These are phyloP conservation scores for Candida sanyiensis DNA, from an alignment of 805 yeast species.

Conservation along the genomic window DNA sequence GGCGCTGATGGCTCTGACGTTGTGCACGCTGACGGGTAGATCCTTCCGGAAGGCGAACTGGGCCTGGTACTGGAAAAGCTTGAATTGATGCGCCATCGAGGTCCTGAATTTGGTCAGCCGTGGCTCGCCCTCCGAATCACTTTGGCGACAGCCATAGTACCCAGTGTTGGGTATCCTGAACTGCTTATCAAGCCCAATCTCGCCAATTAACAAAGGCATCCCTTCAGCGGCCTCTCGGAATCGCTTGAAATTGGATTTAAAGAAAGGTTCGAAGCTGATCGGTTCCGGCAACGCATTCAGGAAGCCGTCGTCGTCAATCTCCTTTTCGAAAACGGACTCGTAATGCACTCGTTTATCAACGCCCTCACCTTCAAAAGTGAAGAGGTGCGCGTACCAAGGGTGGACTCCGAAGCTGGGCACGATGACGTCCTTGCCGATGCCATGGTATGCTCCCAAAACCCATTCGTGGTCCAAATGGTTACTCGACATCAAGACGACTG, in stretches of 20 bases:
- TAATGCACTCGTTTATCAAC: slow-evolving; percentile 51
- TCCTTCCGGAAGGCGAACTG: slow-evolving; percentile 43
- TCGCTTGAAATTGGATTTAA: slow-evolving; percentile 21
- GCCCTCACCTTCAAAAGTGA: slow-evolving; percentile 27
- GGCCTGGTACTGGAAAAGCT: slow-evolving; percentile 46
- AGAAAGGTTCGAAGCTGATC: slow-evolving; percentile 31
- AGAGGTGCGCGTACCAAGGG: slow-evolving; percentile 85
- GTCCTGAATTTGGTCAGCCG: slow-evolving; percentile 46
- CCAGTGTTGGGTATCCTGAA: slow-evolving; percentile 64
- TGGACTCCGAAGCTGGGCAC: slow-evolving; percentile 69
- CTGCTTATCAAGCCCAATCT: slow-evolving; percentile 81
- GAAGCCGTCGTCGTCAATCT: slow-evolving; percentile 33
- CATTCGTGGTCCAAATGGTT: slow-evolving; percentile 33
- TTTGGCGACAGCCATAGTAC: slow-evolving; percentile 36
- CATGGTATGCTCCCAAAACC: slow-evolving; percentile 20
- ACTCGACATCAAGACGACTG: slow-evolving; percentile 42
- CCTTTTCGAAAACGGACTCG: slow-evolving; percentile 35
- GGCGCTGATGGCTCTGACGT: slow-evolving; percentile 73
- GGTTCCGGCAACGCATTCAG: slow-evolving; percentile 59
- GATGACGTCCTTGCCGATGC: slow-evolving; percentile 15
- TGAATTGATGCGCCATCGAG: slow-evolving; percentile 57
- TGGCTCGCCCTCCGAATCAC: slow-evolving; percentile 5
- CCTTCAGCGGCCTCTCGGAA: slow-evolving; percentile 6
- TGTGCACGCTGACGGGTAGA: slow-evolving; percentile 69
- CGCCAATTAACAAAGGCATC: slow-evolving; percentile 57